Evolutionary conservation across 805 yeast species (phyloP).

Genomic region (Candida alai): DNA sequence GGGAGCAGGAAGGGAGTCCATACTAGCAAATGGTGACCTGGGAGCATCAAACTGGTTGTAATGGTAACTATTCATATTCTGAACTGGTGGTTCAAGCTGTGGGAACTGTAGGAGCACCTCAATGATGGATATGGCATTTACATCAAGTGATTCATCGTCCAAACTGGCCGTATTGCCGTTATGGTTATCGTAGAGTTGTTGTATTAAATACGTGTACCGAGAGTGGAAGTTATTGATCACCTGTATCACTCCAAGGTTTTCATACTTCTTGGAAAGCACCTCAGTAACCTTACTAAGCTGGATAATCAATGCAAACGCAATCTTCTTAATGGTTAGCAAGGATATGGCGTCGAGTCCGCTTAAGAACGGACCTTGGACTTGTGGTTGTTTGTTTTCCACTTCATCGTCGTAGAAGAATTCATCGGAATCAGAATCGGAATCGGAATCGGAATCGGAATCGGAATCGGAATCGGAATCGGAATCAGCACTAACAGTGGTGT

Average conservation of each 20-base stretch:
- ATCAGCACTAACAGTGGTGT: neutral
- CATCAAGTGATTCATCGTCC: too few species aligned
- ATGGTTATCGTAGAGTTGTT: constrained; percentile 21
- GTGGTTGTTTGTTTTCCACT: constrained; percentile 41
- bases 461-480: constrained; percentile 6
- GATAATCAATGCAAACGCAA: constrained; percentile 41
- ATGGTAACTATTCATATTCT: neutral
- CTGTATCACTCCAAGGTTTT: constrained; percentile 50
- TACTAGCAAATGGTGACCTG: neutral
- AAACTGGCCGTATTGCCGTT: constrained; percentile 11
- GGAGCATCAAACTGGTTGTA: neutral
- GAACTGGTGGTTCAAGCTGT: constrained; percentile 6
- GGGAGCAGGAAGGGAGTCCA: constrained; percentile 15
- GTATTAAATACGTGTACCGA: constrained; percentile 11
- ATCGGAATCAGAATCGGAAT: constrained; percentile 7
- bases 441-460: constrained; percentile 6
- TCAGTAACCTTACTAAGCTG: constrained; percentile 47
- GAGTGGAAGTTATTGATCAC: constrained; percentile 30
- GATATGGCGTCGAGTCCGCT: constrained; percentile 44
- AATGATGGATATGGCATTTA: constrained; percentile 16
- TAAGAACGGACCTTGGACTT: constrained; percentile 44
- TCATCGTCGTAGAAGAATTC: constrained; percentile 20
- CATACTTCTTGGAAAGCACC: constrained; percentile 48
- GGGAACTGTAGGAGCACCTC: constrained; percentile 26
- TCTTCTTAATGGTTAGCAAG: constrained; percentile 34